Conservation (phyloP, 139 green algal genomes). For the Coelastrella sp. region DNA sequence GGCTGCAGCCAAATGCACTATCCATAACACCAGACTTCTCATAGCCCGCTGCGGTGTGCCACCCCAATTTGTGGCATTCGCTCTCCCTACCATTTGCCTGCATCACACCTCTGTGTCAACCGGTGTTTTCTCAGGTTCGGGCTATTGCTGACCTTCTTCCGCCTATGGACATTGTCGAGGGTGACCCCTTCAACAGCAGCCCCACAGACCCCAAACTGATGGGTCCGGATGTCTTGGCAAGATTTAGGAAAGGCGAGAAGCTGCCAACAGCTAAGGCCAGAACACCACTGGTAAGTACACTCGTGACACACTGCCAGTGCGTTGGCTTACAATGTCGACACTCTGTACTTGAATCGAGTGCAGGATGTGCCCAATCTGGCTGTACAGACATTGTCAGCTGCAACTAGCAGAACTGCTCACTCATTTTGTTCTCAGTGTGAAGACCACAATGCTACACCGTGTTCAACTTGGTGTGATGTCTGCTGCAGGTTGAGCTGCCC, state of each 20-base stretch:
- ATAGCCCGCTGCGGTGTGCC: too few relatives aligned
- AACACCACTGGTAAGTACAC: slow-evolving; percentile 71
- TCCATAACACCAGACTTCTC: too few relatives aligned
- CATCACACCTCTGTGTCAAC: neutral
- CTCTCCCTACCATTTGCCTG: too few relatives aligned
- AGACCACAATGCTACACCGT: neutral
- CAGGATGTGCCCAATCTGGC: too few relatives aligned
- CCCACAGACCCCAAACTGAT: slow-evolving; percentile 87
- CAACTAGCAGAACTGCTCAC: too few relatives aligned
- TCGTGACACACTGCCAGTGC: neutral
- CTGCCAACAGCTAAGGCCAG: slow-evolving; percentile 58
- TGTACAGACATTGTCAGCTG: too few relatives aligned
- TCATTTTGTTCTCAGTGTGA: too few relatives aligned
- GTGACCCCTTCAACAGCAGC: slow-evolving; percentile 87
- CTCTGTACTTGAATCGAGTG: too few relatives aligned
- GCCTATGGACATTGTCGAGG: slow-evolving; percentile 81
- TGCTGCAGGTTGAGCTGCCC: slow-evolving; percentile 80
- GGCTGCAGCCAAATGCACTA: too few relatives aligned
- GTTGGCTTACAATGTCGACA: too few relatives aligned
- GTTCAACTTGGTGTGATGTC: neutral
- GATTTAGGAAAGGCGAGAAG: slow-evolving; percentile 64
- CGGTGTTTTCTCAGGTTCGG: slow-evolving; percentile 66
- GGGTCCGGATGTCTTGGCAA: slow-evolving; percentile 75
- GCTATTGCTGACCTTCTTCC: slow-evolving; percentile 87
- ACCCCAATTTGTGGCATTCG: too few relatives aligned